A percentile compares a stretch with the other conserved stretches of the same genome.
phyloP scores from a whole-genome alignment of 257 asterid species.

The Capsicum rhomboideum region DNA sequence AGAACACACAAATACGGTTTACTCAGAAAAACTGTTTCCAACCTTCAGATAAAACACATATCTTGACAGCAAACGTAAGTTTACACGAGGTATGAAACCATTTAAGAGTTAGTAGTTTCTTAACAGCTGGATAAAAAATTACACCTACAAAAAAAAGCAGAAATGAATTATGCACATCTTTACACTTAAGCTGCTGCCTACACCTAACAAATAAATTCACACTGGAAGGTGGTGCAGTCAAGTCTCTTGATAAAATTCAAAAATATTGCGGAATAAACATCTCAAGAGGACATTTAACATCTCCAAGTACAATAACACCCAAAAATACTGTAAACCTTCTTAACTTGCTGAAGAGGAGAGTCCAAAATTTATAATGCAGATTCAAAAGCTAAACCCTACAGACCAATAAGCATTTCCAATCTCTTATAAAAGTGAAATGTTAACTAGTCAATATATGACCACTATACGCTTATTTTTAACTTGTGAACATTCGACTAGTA shows the following conservation, averaged over 20 bases:
- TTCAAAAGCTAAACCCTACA: not conserved
- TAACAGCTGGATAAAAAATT: not conserved
- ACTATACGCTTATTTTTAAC: not conserved
- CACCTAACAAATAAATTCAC: not conserved
- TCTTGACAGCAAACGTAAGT: not conserved
- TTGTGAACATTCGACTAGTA: not conserved
- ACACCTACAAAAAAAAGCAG: not conserved
- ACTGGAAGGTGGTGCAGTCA: not conserved
- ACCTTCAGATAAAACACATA: not conserved
- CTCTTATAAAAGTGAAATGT: not conserved
- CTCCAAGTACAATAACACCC: not conserved
- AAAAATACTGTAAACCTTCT: not conserved
- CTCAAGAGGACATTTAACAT: not conserved
- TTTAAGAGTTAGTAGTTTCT: not conserved
- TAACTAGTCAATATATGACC: not conserved
- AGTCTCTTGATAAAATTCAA: not conserved
- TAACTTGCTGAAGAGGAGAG: not conserved
- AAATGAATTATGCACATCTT: not conserved
- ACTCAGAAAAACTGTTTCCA: not conserved
- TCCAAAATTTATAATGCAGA: not conserved
- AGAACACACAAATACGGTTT: not conserved
- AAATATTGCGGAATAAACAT: not conserved
- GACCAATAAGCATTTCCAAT: not conserved
- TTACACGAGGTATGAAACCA: not conserved
- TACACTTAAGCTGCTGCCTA: not conserved